Percentiles rank a stretch among this genome's conserved stretches.
phyloP scores from a whole-genome alignment of 2,329 filamentous ascomycete genomes.

The Lecanicillium sp. region DNA sequence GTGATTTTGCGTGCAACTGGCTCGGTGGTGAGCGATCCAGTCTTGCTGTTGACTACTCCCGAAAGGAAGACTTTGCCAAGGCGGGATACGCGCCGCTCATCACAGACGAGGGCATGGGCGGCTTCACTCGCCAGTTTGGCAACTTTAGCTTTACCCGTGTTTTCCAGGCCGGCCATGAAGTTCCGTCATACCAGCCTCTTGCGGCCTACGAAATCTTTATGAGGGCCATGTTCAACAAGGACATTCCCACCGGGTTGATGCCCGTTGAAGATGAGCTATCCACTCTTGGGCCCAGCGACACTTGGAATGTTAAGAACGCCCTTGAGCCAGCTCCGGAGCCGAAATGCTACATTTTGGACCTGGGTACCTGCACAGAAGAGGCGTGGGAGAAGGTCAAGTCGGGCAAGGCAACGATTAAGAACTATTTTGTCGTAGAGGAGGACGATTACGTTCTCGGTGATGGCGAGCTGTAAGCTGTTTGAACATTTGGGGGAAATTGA shows the following conservation, averaged over 20 bases:
- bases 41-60: constrained; percentile 47
- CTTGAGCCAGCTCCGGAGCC: constrained; percentile 35
- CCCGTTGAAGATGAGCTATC: constrained; percentile 42
- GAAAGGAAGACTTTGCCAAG: constrained; percentile 34
- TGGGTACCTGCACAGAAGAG: constrained; percentile 46
- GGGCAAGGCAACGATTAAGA: constrained; percentile 41
- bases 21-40: constrained; percentile 64
- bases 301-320: constrained; percentile 50
- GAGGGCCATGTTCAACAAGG: constrained; percentile 45
- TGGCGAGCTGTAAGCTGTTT: no score
- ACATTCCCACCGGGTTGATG: constrained; percentile 44
- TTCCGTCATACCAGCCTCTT: constrained; percentile 50
- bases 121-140: constrained; percentile 65
- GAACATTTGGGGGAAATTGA: no score
- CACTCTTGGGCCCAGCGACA: constrained; percentile 42
- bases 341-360: constrained; percentile 51
- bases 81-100: constrained; percentile 65
- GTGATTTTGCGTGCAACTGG: constrained; percentile 55
- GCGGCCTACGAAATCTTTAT: constrained; percentile 50
- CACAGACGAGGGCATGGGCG: constrained; percentile 54
- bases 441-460: background rate
- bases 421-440: constrained; percentile 21
- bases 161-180: constrained; percentile 56
- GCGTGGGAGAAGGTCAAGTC: constrained; percentile 41
- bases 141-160: constrained; percentile 62